Evolutionary conservation across 1,284 basidiomycete genomes (phyloP), one percentile per base, ranked within the genome.

Genomic region (Pulveroboletus sp.): DNA sequence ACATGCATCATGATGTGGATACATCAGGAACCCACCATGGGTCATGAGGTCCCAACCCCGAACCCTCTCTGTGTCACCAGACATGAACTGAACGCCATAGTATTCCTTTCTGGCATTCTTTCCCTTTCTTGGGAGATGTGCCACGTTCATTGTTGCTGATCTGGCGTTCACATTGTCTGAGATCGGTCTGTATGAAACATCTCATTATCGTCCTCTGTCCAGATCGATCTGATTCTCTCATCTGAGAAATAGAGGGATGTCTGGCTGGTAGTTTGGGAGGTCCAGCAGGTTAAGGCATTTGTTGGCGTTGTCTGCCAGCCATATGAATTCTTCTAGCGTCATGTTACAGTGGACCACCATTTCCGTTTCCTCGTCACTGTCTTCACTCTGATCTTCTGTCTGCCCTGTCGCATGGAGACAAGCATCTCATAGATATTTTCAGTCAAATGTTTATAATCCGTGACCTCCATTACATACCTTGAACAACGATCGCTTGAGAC

Each of bases 41-140:
- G 45, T 46, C 12, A 46, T 8, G 1, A 33, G n/a, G 13, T 46
- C 29, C 45, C 45, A 46, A 15, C 29, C 29, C 0, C n/a, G 12
- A 9, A 46, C 12, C 8, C n/a, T n/a, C n/a, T 46, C 45, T 0
- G n/a, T 19, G 3, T 46, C 12, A 1, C 29, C 8, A 8, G n/a
- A 33, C 2, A 46, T 15, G 17, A 19, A n/a, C 13, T 46, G 45
- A 1, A 19, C 9, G 0, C 45, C 13, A 1, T 13, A 19, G 12
- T 9, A 46, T 1, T 13, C 3, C 12, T 33, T 46, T 3, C 1
- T 4, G 1, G 13, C 26, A 16, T 46, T 33, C 4, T 10, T 19
- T 0, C 29, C 13, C 2, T 1, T 15, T 9, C 3, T 19, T 0
- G n/a, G n/a, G 1, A 46, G 4, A 3, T 46, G 16, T 2, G n/a